Evolutionary conservation across 2,329 filamentous ascomycete genomes (phyloP).

Genomic region (Monosporascus sp.): DNA sequence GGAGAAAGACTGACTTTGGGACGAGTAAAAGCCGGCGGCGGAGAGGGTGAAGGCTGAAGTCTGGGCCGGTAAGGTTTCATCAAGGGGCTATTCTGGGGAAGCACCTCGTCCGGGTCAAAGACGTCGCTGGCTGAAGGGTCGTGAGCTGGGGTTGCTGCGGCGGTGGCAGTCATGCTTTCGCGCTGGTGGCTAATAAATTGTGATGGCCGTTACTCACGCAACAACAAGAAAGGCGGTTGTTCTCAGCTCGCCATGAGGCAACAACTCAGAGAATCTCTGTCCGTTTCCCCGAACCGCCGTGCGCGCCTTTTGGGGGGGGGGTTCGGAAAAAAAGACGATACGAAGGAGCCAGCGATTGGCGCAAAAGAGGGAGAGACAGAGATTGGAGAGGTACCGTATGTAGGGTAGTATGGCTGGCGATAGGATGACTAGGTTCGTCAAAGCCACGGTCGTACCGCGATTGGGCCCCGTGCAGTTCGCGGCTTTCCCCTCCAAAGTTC

Average conservation of each 20-base stretch:
- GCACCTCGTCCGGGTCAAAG: constrained; percentile 45
- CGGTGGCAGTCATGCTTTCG: constrained; percentile 28
- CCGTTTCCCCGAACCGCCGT: not conserved
- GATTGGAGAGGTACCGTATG: not conserved
- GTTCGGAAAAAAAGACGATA: not conserved
- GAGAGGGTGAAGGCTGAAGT: constrained; percentile 45
- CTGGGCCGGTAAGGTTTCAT: constrained; percentile 36
- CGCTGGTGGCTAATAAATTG: constrained; percentile 14
- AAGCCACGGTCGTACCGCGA: not conserved
- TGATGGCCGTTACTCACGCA: constrained; percentile 27
- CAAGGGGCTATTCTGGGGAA: constrained; percentile 34
- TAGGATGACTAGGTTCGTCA: not conserved
- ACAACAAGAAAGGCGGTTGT: not conserved
- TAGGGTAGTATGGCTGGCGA: not conserved
- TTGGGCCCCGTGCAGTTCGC: not conserved
- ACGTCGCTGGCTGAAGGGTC: constrained; percentile 27
- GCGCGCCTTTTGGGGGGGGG: not conserved
- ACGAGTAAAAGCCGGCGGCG: constrained; percentile 38
- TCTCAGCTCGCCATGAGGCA: not conserved
- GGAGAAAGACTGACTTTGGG: constrained; percentile 38
- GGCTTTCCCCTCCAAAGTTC: not conserved
- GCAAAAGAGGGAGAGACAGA: not conserved
- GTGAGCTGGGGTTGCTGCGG: constrained; percentile 23
- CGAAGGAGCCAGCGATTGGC: not conserved
- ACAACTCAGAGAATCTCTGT: not conserved